Conservation (phyloP, 352 stramenopile genomes). For the Phytophthora meadii region DNA sequence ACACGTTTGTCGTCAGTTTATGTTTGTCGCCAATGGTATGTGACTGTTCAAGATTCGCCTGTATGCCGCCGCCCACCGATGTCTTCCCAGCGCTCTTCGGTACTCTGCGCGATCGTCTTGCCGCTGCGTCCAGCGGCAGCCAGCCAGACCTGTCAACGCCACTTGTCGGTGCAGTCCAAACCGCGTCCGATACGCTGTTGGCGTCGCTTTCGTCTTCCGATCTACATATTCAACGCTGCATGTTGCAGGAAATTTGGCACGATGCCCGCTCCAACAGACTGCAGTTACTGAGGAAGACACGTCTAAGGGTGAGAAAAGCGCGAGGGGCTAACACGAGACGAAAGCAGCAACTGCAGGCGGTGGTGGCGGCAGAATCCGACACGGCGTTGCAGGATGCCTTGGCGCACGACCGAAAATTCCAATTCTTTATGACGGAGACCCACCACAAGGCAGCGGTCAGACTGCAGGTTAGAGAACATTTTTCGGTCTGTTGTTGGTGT, state of each 20-base stretch:
- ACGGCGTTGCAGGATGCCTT: slow-evolving; percentile 9
- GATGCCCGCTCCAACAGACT: slow-evolving; percentile 10
- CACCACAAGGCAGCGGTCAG: slow-evolving; percentile 20
- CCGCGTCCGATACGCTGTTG: slow-evolving; percentile 13
- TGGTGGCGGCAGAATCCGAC: slow-evolving; percentile 17
- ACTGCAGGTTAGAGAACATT: slow-evolving; percentile 17
- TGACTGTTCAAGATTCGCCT: slow-evolving; percentile 17
- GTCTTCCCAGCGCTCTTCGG: slow-evolving; percentile 30
- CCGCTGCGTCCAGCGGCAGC: not conserved
- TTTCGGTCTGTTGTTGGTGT: not conserved
- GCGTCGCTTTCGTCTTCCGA: slow-evolving; percentile 14
- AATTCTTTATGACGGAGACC: slow-evolving; percentile 27
- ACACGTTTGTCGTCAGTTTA: too few relatives aligned
- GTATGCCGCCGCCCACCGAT: slow-evolving; percentile 15
- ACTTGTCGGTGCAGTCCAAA: not conserved
- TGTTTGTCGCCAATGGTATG: not conserved
- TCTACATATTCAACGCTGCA: not conserved
- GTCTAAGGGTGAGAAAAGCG: slow-evolving; percentile 2
- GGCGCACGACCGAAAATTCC: slow-evolving; percentile 18
- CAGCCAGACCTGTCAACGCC: not conserved
- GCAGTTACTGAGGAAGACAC: slow-evolving; percentile 17
- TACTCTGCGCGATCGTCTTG: slow-evolving; percentile 19
- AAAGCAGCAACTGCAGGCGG: slow-evolving; percentile 12
- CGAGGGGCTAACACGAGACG: slow-evolving; percentile 16
- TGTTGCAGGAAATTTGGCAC: slow-evolving; percentile 21